Base-by-base conservation (phyloP, 2,329 filamentous ascomycete genomes). In the Hirsutella minnesotensis region DNA sequence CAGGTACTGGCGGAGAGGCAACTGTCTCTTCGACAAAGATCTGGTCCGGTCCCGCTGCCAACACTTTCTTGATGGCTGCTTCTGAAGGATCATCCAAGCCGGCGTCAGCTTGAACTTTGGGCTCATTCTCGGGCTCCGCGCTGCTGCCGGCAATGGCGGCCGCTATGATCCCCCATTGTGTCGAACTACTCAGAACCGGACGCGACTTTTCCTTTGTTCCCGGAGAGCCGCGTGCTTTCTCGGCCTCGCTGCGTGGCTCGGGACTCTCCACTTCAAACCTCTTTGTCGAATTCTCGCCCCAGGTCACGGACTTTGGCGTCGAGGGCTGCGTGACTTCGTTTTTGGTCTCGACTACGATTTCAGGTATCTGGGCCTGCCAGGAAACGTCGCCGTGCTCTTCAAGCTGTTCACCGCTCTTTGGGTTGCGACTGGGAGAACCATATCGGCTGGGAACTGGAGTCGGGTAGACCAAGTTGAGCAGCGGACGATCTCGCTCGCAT, bases 281-380 rank as follows among this genome's bases (percentile, higher is more conserved):
- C 55, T 81, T 77, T 4, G 73, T 81, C 53, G 79, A 69, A 48
- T 80, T 79, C 46, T 79, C 66, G 10, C 77, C 79, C 79, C 77
- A 83, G 12, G 70, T 78, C 4, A 83, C 79, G 35, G 63, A 70
- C 50, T 80, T 81, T 7, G 73, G 66, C 7, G 63, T 63, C 27
- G 68, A 64, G 2, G 50, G 44, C 10, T 66, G 59, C 10, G 68
- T 54, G 30, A 66, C 54, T 41, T 74, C 68, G 10, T 65, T 65
- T 37, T 59, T 63, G 19, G 67, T 55, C 31, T 53, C 63, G 41
- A 65, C 56, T 7, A 62, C 55, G 35, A 67, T 56, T 43, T 67
- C 62, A 24, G 64, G 43, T 12, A 51, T 44, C 49, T 55, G 43
- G 16, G 48, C 51, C 30, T 44, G n/a, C n/a, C n/a, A n/a, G n/a